Conservation (phyloP, 768 basidiomycete genomes). For the Symmetrospora coprosmae region DNA sequence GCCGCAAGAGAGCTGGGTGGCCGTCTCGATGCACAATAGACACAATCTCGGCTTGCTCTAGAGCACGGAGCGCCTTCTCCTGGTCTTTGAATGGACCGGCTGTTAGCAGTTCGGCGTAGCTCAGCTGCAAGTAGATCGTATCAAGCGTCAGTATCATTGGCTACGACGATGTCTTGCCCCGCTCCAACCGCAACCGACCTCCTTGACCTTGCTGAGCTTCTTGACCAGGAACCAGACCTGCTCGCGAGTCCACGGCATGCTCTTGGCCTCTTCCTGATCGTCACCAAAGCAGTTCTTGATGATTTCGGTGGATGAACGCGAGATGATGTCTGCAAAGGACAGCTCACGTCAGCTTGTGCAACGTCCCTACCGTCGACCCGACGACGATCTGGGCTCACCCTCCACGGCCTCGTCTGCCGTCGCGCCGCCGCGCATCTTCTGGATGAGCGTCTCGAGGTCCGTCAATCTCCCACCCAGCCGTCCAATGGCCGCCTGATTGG, state of each 20-base stretch:
- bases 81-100: slow-evolving; percentile 87
- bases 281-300: slow-evolving; percentile 87
- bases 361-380: too few relatives aligned
- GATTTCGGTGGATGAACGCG: slow-evolving; percentile 61
- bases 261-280: slow-evolving; percentile 73
- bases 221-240: slow-evolving; percentile 78
- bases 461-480: slow-evolving; percentile 79
- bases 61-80: slow-evolving; percentile 58
- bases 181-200: slow-evolving; percentile 32
- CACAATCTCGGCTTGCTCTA: slow-evolving; percentile 78
- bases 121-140: slow-evolving; percentile 54
- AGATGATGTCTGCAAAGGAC: slow-evolving; percentile 72
- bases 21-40: slow-evolving; percentile 63
- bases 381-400: neutral
- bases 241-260: slow-evolving; percentile 64
- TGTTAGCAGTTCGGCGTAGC: slow-evolving; percentile 66
- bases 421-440: slow-evolving; percentile 28
- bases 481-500: slow-evolving; percentile 45
- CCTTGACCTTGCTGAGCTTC: slow-evolving; percentile 50
- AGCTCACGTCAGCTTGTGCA: too few relatives aligned
- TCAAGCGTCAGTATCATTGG: too few relatives aligned
- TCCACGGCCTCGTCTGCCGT: slow-evolving; percentile 31
- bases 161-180: too few relatives aligned
- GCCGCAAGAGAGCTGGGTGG: slow-evolving; percentile 64
- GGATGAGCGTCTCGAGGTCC: slow-evolving; percentile 52